Evolutionary conservation across 495 filamentous ascomycete genomes (phyloP), one percentile per base, ranked within the genome.

Genomic region (Achaetomiella virescens): DNA sequence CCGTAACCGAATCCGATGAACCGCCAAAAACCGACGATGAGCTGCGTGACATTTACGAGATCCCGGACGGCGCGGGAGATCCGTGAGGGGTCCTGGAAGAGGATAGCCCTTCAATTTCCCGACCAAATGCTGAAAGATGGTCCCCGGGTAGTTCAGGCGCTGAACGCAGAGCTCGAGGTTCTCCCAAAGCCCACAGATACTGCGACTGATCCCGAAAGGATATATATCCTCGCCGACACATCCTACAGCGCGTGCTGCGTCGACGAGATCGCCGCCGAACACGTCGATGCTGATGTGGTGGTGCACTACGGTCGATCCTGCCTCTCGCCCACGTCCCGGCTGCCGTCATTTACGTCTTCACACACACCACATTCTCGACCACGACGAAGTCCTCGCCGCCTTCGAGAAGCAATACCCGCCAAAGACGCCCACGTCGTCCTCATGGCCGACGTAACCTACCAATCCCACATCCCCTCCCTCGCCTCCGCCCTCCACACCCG

Each of bases 211-310:
- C 44, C 62, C 35, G 56, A 59, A 38, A 82, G 79, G 58, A 76
- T 96, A 24, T 93, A 85, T 61, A 95, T 99, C 57, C 78, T 99
- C 37, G 93, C 87, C 31, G 93, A 99, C 68, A 97, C 93, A 9
- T 96, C 91, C 2, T 99, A 97, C 70, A 92, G 93, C 42, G 82
- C 91, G 5, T 99, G 93, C 73, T 99, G 93, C 67, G 91, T 97
- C 47, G 93, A 99, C 59, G 93, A 99, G 70, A 86, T 97, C 43
- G 95, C 93, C 2, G 93, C 95, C 15, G 92, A 97, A 64, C 95
- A 99, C 69, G 86, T 88, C 27, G 78, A 89, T 63, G 91, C 93
- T 6, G 87, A 97, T 49, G 90, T 88, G 5, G 86, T 97, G 5
- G 88, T 99, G 17, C 93, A 99, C 67, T 99, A 97, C 63, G 93